Conservation (phyloP, 768 basidiomycete genomes). For the Ramaria sp. region DNA sequence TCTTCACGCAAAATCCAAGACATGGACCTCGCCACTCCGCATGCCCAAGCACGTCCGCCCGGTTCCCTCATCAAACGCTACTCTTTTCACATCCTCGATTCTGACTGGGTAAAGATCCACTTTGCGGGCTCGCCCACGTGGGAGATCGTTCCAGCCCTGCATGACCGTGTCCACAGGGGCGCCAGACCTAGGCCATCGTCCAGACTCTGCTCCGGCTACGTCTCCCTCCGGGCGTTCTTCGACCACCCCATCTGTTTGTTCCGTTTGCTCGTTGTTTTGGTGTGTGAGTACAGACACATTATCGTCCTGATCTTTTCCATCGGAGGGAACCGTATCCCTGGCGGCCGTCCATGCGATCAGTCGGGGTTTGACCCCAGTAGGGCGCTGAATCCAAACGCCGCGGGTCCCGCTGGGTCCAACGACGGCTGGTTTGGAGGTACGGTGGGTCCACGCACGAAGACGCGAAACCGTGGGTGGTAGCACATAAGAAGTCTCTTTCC, state of each 20-base stretch:
- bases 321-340: neutral
- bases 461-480: constrained; percentile 5
- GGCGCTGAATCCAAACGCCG: constrained; percentile 8
- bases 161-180: neutral
- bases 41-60: constrained; percentile 8
- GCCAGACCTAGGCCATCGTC: neutral
- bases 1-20: constrained; percentile 7
- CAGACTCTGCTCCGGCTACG: neutral
- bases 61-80: constrained; percentile 9
- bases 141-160: constrained; percentile 6
- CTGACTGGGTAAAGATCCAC: constrained; percentile 7
- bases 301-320: neutral
- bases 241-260: neutral
- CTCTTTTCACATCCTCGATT: constrained; percentile 1
- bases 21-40: constrained; percentile 7
- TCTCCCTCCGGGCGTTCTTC: neutral
- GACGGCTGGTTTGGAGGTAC: constrained; percentile 3
- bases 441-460: constrained; percentile 6
- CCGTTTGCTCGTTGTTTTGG: neutral
- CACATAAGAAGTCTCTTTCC: neutral
- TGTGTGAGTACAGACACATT: neutral
- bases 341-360: constrained; percentile 10
- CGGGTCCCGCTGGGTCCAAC: constrained; percentile 8
- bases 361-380: neutral
- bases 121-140: constrained; percentile 8